Percentiles rank a stretch among this genome's conserved stretches.
phyloP scores from a whole-genome alignment of 2,329 filamentous ascomycete genomes.

The Trichoderma atrobrunneum region DNA sequence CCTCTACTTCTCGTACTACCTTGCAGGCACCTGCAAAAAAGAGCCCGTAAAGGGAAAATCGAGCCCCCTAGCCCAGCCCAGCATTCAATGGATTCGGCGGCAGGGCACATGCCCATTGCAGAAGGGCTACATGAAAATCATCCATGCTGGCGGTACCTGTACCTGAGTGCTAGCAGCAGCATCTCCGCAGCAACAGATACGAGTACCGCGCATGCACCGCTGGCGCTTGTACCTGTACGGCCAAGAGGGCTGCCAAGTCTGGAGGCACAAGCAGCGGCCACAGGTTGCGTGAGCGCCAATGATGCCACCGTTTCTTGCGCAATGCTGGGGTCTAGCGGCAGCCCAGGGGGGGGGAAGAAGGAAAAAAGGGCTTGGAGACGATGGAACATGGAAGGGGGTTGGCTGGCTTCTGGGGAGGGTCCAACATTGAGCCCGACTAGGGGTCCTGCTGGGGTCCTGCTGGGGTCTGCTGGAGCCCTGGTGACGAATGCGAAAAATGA shows the following conservation, averaged over 20 bases:
- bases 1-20: background rate
- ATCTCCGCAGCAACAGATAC: background rate
- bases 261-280: background rate
- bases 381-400: background rate
- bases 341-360: background rate
- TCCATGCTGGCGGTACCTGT: background rate
- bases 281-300: background rate
- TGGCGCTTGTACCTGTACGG: background rate
- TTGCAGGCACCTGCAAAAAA: slow-evolving; percentile 1
- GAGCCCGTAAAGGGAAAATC: background rate
- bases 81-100: background rate
- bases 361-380: background rate
- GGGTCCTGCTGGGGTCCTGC: slow-evolving; percentile 8
- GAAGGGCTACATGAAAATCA: background rate
- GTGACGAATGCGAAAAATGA: slow-evolving; percentile 10
- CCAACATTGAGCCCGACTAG: background rate
- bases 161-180: background rate
- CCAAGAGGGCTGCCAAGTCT: background rate
- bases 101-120: background rate
- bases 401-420: background rate
- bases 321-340: slow-evolving; percentile 15
- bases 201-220: background rate
- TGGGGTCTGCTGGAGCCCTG: background rate
- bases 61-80: background rate
- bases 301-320: slow-evolving; percentile 3